Evolutionary conservation across 345 rosid genomes (phyloP).

Genomic region (Boechera divaricarpa): DNA sequence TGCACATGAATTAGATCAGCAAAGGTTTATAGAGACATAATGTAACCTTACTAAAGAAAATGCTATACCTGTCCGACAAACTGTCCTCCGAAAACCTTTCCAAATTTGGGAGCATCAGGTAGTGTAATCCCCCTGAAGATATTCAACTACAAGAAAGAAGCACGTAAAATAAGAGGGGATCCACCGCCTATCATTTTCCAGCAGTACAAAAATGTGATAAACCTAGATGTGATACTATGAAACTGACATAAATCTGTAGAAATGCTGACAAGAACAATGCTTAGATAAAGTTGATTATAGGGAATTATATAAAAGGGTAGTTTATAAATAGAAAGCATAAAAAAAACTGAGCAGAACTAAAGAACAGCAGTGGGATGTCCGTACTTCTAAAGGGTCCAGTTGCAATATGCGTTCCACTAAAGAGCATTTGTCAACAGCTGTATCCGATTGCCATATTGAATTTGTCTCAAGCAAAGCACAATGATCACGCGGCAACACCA

Average conservation of each 20-base stretch:
- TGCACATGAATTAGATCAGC: conserved; percentile 1
- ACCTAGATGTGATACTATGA: not conserved
- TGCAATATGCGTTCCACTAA: conserved; percentile 84
- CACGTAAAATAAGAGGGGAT: conserved; percentile 11
- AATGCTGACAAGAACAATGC: conserved; percentile 8
- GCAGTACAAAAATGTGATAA: not conserved
- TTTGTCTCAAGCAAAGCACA: conserved; percentile 67
- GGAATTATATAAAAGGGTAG: not conserved
- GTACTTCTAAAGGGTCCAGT: conserved; percentile 88
- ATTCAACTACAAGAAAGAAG: conserved; percentile 65
- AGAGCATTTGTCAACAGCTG: conserved; percentile 57
- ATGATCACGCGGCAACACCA: conserved; percentile 72
- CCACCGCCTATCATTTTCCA: not conserved
- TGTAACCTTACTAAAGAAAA: not conserved
- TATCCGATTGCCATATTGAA: conserved; percentile 92
- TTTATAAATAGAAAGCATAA: not conserved
- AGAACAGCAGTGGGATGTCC: conserved; percentile 19
- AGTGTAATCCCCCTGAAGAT: conserved; percentile 84
- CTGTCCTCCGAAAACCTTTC: conserved; percentile 97
- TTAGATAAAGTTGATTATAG: not conserved
- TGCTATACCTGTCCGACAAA: conserved; percentile 80
- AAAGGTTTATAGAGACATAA: not conserved
- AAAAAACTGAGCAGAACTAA: not conserved
- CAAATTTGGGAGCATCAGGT: conserved; percentile 89
- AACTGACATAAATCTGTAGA: not conserved